Evolutionary conservation across 2,329 filamentous ascomycete species (phyloP).

Genomic region (Juglanconis sp.): DNA sequence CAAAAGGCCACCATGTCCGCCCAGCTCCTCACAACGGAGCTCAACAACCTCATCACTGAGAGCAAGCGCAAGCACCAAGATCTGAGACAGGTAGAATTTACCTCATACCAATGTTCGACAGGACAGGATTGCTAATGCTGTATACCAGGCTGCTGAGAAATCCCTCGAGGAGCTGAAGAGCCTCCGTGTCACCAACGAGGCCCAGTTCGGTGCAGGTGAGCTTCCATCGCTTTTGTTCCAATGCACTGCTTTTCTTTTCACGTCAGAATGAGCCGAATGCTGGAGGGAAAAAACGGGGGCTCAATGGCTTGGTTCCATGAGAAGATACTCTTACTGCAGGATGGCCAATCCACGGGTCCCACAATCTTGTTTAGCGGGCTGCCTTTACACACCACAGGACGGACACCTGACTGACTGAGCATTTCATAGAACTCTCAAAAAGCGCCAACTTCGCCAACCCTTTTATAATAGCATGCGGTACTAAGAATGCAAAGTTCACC

Average conservation of each 20-base stretch:
- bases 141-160: constrained; percentile 77
- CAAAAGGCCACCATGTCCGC: constrained; percentile 68
- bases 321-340: neutral
- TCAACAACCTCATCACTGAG: constrained; percentile 88
- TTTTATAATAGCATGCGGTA: constrained; percentile 88
- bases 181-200: constrained; percentile 65
- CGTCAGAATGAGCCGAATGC: constrained; percentile 31
- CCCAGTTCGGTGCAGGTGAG: constrained; percentile 52
- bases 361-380: neutral
- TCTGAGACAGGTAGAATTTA: constrained; percentile 64
- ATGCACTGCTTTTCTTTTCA: neutral
- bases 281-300: neutral
- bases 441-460: constrained; percentile 84
- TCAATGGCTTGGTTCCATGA: constrained; percentile 19
- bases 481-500: constrained; percentile 86
- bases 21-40: constrained; percentile 82
- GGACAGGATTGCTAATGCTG: neutral
- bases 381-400: neutral
- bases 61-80: constrained; percentile 93
- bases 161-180: constrained; percentile 85
- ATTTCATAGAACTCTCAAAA: constrained; percentile 69
- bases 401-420: constrained; percentile 2
- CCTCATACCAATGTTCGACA: constrained; percentile 24
- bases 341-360: neutral
- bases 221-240: neutral